Base-by-base conservation (phyloP, 768 basidiomycete genomes). In the Podaxis sp. region DNA sequence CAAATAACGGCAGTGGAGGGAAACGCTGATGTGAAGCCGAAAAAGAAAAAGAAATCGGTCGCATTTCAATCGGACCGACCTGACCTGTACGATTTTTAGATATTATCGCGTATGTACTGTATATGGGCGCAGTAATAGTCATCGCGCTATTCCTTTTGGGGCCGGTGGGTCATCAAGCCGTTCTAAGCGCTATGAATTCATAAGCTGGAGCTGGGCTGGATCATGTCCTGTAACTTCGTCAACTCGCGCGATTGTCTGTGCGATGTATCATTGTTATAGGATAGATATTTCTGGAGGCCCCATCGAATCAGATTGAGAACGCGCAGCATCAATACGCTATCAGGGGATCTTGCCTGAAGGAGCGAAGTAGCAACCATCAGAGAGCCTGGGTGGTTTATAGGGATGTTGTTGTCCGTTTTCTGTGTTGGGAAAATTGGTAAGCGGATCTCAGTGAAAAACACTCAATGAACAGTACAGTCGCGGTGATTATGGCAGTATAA, bases 31-130 rank as follows among this genome's bases (percentile, higher is more conserved):
- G 53, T 15, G 55, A 63, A 63, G 29, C 57, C 61, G 19, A 65
- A 64, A 55, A 64, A 52, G 73, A 66, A 72, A 2, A 83, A 82
- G 75, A 91, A 91, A 77, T 82, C 78, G 60, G 90, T 92, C 1
- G 86, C 81, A 1, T 92, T 93, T 72, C 80, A 77, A 57, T 83
- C 84, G 60, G 88, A 89, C 67, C 76, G 79, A 63, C 86, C 85
- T 33, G 90, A 91, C 65, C 66, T 91, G 73, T 91, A 91, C 70
- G 90, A 67, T 58, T 67, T 65, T 57, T 67, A 59, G 61, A 60
- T 15, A 50, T 38, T 22, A 27, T 41, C 17, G 19, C 19, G n/a
- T n/a, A n/a, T n/a, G n/a, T 27, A 12, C 12, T 24, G 36, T 40
- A 29, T n/a, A n/a, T 9, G 19, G 22, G 54, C 36, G 37, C 54